These are phyloP conservation scores for Hortiboletus campestris DNA, from an alignment of 768 basidiomycete genomes.

Conservation along the genomic window DNA sequence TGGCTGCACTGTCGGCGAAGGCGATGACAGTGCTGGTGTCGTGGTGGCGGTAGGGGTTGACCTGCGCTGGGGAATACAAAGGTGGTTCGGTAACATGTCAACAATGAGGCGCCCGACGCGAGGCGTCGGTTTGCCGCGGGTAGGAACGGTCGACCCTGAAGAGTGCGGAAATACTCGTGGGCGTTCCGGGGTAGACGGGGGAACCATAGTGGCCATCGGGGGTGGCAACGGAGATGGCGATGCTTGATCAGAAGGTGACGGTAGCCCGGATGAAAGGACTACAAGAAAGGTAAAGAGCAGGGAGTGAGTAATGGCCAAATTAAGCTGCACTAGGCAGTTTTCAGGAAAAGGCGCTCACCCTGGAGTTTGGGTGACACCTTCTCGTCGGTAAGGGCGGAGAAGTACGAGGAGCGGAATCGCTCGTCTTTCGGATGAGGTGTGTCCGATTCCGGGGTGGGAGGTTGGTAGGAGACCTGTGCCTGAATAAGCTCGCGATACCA, in stretches of 20 bases:
- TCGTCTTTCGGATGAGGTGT: constrained; percentile 18
- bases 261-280: constrained; percentile 24
- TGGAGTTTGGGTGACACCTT: constrained; percentile 12
- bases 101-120: constrained; percentile 50
- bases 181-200: constrained; percentile 30
- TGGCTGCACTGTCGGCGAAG: background rate
- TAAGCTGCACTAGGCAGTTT: constrained; percentile 8
- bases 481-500: constrained; percentile 67
- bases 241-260: constrained; percentile 30
- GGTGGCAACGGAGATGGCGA: constrained; percentile 29
- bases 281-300: constrained; percentile 18
- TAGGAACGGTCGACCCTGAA: constrained; percentile 10
- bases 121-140: constrained; percentile 23
- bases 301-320: constrained; percentile 15
- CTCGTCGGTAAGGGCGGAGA: constrained; percentile 22
- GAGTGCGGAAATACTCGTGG: constrained; percentile 25
- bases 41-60: constrained; percentile 1
- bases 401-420: constrained; percentile 25
- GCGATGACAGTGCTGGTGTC: constrained; percentile 1
- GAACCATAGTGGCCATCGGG: constrained; percentile 12
- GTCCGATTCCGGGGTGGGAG: constrained; percentile 28
- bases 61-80: constrained; percentile 25
- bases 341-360: constrained; percentile 16
- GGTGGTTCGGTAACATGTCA: constrained; percentile 54
- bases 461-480: constrained; percentile 27